A percentile compares a stretch with the other conserved stretches of the same genome.
These are phyloP conservation scores for Stagonosporopsis cucurbitacearum DNA, from an alignment of 2,329 filamentous ascomycete species.

Conservation along the genomic window DNA sequence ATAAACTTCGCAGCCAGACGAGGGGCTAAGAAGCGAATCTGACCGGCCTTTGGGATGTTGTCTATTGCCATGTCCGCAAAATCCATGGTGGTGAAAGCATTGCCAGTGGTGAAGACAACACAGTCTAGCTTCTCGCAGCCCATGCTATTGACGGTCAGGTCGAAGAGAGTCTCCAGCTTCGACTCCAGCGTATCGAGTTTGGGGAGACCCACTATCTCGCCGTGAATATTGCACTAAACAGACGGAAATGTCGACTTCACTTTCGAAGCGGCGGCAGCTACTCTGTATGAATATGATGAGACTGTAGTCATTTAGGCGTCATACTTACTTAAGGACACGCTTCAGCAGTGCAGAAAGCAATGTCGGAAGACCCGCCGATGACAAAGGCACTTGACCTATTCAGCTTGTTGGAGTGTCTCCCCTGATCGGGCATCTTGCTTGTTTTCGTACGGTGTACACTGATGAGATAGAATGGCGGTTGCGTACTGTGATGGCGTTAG, in stretches of 20 bases:
- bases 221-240: constrained; percentile 48
- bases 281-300: constrained; percentile 61
- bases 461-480: not conserved
- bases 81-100: constrained; percentile 50
- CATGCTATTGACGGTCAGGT: constrained; percentile 40
- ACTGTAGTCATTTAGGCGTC: constrained; percentile 65
- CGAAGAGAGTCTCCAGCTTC: constrained; percentile 57
- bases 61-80: constrained; percentile 53
- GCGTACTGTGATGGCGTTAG: not conserved
- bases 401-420: constrained; percentile 59
- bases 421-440: constrained; percentile 45
- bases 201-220: constrained; percentile 58
- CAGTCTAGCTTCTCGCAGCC: constrained; percentile 57
- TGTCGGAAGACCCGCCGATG: constrained; percentile 68
- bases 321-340: constrained; percentile 60
- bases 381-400: constrained; percentile 60
- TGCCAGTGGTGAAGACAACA: constrained; percentile 64
- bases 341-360: constrained; percentile 68
- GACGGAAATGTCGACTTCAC: constrained; percentile 55
- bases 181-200: constrained; percentile 54
- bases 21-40: constrained; percentile 60
- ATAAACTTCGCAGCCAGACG: constrained; percentile 62
- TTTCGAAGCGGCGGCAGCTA: constrained; percentile 55
- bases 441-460: not conserved
- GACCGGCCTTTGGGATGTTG: constrained; percentile 52